Percentiles rank a stretch among this genome's conserved stretches.
Conservation (phyloP, 2,329 filamentous ascomycete species). For the Alternaria ventricosa region DNA sequence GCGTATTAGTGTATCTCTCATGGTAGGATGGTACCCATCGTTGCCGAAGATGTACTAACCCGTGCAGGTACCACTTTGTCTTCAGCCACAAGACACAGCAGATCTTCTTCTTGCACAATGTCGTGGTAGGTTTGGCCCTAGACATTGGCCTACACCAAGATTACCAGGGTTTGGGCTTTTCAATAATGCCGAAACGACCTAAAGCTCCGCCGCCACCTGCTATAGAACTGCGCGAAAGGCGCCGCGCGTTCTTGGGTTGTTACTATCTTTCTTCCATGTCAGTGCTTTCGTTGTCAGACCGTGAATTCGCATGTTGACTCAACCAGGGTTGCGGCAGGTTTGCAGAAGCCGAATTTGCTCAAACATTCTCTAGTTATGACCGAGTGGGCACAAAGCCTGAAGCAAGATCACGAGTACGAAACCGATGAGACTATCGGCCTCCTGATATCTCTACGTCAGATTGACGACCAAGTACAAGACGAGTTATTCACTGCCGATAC, state of each 20-base stretch:
- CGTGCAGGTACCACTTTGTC: conserved; percentile 41
- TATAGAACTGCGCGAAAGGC: conserved; percentile 31
- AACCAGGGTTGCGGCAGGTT: conserved; percentile 33
- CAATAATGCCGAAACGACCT: conserved; percentile 11
- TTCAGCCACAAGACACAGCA: conserved; percentile 47
- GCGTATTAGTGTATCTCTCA: conserved; percentile 42
- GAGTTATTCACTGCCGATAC: conserved; percentile 30
- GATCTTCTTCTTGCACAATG: conserved; percentile 41
- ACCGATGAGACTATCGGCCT: conserved; percentile 34
- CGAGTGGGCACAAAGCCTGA: conserved; percentile 32
- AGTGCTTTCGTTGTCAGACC: neutral
- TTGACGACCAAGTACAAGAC: conserved; percentile 45
- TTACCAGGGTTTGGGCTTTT: conserved; percentile 23
- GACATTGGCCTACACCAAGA: conserved; percentile 40
- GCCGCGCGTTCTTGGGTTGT: conserved; percentile 42
- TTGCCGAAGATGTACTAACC: conserved; percentile 1
- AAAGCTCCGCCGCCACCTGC: conserved; percentile 16
- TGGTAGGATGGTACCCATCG: conserved; percentile 25
- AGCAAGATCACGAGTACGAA: conserved; percentile 26
- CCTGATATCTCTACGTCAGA: conserved; percentile 34
- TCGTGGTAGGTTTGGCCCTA: conserved; percentile 39
- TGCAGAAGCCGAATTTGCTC: conserved; percentile 43
- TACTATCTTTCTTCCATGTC: conserved; percentile 45
- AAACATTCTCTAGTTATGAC: conserved; percentile 38
- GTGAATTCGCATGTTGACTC: neutral